Conservation (phyloP, 805 yeast genomes). For the Dipodascopsis uninucleata region DNA sequence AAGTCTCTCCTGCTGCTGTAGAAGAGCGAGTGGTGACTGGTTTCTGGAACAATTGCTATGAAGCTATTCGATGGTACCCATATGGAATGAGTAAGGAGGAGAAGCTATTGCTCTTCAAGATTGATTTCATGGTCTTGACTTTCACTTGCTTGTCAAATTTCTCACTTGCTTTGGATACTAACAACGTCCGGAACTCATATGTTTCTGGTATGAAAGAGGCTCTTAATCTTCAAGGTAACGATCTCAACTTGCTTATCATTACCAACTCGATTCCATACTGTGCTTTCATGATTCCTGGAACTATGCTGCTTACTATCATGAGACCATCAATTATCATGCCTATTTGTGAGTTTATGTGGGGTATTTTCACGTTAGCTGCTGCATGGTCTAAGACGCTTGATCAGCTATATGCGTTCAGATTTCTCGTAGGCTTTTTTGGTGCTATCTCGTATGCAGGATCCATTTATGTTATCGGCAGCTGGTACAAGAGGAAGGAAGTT, state of each 20-base stretch:
- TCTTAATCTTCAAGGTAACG: conserved; percentile 43
- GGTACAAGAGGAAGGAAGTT: conserved; percentile 46
- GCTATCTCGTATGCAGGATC: conserved; percentile 31
- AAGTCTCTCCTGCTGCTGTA: no score
- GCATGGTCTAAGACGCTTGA: conserved; percentile 35
- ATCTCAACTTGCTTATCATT: conserved; percentile 34
- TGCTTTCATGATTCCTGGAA: conserved; percentile 45
- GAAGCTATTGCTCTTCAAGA: conserved; percentile 36
- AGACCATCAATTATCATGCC: conserved; percentile 40
- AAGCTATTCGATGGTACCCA: no score
- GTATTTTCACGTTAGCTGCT: conserved; percentile 38
- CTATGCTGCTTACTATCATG: conserved; percentile 36
- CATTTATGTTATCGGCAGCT: conserved; percentile 39
- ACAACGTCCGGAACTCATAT: conserved; percentile 18
- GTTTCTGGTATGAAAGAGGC: conserved; percentile 53
- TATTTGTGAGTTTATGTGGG: conserved; percentile 39
- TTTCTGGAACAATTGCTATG: no score
- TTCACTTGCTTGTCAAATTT: conserved; percentile 30
- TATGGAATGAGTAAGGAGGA: conserved; percentile 30
- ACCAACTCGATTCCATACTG: conserved; percentile 36
- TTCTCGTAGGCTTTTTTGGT: conserved; percentile 46
- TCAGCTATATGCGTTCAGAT: conserved; percentile 43
- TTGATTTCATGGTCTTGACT: conserved; percentile 36
- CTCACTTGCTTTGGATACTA: conserved; percentile 11
- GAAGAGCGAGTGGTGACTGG: no score